Conservation (phyloP, 2,329 filamentous ascomycete genomes). For the Diaporthe vaccinii region DNA sequence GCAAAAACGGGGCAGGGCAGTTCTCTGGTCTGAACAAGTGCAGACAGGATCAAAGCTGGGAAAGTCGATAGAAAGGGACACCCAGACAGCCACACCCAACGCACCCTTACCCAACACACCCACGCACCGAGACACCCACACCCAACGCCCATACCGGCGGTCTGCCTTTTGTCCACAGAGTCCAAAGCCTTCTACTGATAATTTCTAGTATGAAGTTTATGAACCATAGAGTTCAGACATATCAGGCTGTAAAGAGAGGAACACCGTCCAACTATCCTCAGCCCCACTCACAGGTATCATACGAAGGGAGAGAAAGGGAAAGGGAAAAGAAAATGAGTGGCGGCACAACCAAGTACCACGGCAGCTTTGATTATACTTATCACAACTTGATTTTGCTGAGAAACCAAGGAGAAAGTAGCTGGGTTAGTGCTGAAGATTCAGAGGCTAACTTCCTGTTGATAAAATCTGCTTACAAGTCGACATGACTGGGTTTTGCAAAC, state of each 20-base stretch:
- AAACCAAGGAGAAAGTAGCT: background rate
- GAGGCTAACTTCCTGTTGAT: background rate
- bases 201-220: background rate
- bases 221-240: background rate
- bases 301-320: background rate
- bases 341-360: background rate
- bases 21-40: background rate
- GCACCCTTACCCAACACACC: too few relatives aligned
- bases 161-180: background rate
- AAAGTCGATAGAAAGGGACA: background rate
- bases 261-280: background rate
- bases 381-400: background rate
- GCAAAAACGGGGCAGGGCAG: background rate
- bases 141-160: too few relatives aligned
- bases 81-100: too few relatives aligned
- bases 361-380: background rate
- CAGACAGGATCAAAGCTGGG: background rate
- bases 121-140: too few relatives aligned
- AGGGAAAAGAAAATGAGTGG: background rate
- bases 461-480: background rate
- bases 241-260: background rate
- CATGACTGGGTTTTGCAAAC: too few relatives aligned
- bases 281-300: background rate
- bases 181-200: background rate
- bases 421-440: background rate